A percentile compares a stretch with the other conserved stretches of the same genome.
phyloP scores from a whole-genome alignment of 306 rosid species.

The Citrullus colocynthis region DNA sequence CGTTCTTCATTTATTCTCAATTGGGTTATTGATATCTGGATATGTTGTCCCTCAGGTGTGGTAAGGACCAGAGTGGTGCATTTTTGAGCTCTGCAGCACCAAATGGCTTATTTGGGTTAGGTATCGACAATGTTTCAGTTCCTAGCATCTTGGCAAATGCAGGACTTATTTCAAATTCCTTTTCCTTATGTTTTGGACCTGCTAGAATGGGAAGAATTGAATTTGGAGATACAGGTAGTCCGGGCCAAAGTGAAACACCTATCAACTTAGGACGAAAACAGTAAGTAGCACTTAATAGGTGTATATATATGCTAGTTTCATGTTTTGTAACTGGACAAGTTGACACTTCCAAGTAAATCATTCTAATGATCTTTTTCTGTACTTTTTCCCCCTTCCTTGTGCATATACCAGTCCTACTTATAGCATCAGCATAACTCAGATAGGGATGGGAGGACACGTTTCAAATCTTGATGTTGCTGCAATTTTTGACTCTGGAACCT shows the following conservation, averaged over 20 bases:
- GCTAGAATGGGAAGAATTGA: constrained; percentile 8
- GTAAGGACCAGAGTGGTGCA: constrained; percentile 65
- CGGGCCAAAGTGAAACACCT: constrained; percentile 56
- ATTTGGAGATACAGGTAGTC: constrained; percentile 21
- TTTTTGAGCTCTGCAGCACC: constrained; percentile 74
- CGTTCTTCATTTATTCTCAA: neutral
- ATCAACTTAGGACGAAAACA: constrained; percentile 26
- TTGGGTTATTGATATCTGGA: constrained; percentile 27
- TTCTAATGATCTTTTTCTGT: constrained; percentile 11
- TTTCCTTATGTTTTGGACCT: constrained; percentile 81
- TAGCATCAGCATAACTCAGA: constrained; percentile 60
- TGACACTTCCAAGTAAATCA: neutral
- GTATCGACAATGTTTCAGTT: constrained; percentile 49
- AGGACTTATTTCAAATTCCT: constrained; percentile 58
- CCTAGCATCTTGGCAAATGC: constrained; percentile 72
- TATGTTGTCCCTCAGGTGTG: constrained; percentile 44
- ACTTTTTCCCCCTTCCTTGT: neutral
- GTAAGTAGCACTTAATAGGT: constrained; percentile 27
- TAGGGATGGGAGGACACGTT: constrained; percentile 30
- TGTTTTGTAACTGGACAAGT: neutral
- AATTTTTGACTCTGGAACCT: constrained; percentile 77
- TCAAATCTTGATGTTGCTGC: constrained; percentile 47
- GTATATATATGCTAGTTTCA: neutral
- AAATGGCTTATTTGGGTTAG: constrained; percentile 81
- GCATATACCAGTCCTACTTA: constrained; percentile 48